phyloP scores from a whole-genome alignment of 208 protist genomes.

The Trypanosoma conorhini region DNA sequence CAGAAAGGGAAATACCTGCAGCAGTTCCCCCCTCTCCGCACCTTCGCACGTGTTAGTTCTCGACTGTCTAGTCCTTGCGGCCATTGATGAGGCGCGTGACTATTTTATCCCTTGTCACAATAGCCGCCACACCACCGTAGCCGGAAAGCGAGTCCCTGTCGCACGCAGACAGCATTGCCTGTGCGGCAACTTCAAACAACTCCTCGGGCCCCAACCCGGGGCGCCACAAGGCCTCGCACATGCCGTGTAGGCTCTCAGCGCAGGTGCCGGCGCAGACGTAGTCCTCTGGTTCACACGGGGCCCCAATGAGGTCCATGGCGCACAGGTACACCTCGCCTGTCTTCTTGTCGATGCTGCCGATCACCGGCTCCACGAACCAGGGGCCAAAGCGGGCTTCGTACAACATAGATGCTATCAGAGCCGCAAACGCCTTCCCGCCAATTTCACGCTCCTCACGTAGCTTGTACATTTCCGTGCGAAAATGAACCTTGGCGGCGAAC shows the following conservation, averaged over 20 bases:
- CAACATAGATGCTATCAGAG: conserved; percentile 86
- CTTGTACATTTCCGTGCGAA: conserved; percentile 91
- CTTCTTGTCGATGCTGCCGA: conserved; percentile 96
- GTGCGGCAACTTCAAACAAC: conserved; percentile 96
- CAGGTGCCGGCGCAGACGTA: conserved; percentile 98
- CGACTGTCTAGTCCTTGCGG: conserved; percentile 73
- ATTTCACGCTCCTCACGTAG: conserved; percentile 91
- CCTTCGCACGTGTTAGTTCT: background rate
- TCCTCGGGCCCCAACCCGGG: conserved; percentile 95
- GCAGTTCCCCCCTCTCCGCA: background rate
- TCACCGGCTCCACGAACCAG: conserved; percentile 98
- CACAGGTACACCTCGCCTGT: conserved; percentile 95
- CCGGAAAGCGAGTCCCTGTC: conserved; percentile 98
- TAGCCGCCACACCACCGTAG: conserved; percentile 96
- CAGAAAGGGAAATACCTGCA: background rate
- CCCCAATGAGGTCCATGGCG: conserved; percentile 97
- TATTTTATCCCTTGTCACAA: conserved; percentile 85
- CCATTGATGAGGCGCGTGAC: conserved; percentile 88
- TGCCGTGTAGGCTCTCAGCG: conserved; percentile 96
- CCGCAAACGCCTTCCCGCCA: conserved; percentile 78
- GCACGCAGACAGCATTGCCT: conserved; percentile 95
- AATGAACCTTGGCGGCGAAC: conserved; percentile 87
- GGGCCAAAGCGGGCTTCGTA: conserved; percentile 97
- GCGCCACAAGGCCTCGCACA: conserved; percentile 97
- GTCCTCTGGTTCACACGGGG: conserved; percentile 92